Base-by-base conservation (phyloP, 164 flowering plant species). In the Piper betle region DNA sequence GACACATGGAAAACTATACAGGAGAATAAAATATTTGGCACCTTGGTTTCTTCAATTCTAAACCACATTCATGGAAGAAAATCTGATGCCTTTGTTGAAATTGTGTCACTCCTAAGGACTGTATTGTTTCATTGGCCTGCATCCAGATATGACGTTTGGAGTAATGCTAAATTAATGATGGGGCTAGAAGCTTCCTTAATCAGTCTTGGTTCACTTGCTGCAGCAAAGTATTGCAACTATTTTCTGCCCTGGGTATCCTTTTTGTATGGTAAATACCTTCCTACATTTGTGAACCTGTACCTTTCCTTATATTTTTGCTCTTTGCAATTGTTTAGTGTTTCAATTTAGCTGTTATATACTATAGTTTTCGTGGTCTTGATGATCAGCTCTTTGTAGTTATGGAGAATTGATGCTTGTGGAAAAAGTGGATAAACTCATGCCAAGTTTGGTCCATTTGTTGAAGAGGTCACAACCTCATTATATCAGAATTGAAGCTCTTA, bases 381-480 rank as follows among this genome's bases (percentile, higher is more conserved):
- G 79, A 25, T 61, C 82, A 87, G 98, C 93, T 72, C 68, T 85
- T 50, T 92, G 98, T 67, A 69, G 81, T 66, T 61, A 63, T 73
- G 91, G 86, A 58, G 86, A 89, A 20, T 74, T 60, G 59, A 87
- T 77, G 75, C 83, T 88, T n/a, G n/a, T n/a, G n/a, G n/a, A n/a
- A n/a, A n/a, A n/a, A 60, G 85, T 76, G 55, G 81, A 79, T 63
- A 50, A 62, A 38, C 62, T 81, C 68, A 39, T 81, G n/a, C 66
- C 60, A 18, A 15, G 65, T 69, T 69, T 87, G 69, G 71, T 87
- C 64, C 64, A 63, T 25, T 80, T 80, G 75, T 84, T 88, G 95
- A 81, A 58, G 48, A 64, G 71, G 62, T 78, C 84, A 60, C 68
- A 77, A 42, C 70, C 84, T 53, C 59, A 42, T 65, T 68, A 78